Evolutionary conservation across 257 asterid genomes (phyloP).

Genomic region (Mentha longifolia): DNA sequence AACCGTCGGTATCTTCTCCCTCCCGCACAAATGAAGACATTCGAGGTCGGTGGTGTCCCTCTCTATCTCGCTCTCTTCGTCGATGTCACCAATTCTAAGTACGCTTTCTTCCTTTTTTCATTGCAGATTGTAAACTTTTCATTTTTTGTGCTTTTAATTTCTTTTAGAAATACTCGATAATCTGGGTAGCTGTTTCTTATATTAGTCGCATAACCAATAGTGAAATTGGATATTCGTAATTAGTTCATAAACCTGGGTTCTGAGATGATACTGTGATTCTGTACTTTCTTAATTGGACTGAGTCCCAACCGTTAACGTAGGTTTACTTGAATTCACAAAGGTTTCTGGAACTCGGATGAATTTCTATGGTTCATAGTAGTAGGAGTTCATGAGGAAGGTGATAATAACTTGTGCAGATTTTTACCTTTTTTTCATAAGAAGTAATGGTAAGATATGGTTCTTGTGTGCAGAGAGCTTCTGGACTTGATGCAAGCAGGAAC

Average conservation of each 20-base stretch:
- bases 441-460: not conserved
- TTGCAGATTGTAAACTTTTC: not conserved
- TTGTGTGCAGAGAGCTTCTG: conserved; percentile 66
- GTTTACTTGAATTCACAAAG: not conserved
- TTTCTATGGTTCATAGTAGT: not conserved
- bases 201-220: not conserved
- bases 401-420: not conserved
- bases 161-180: not conserved
- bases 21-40: conserved; percentile 62
- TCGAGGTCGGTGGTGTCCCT: conserved; percentile 61
- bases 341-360: not conserved
- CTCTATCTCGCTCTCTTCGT: conserved; percentile 78
- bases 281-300: not conserved
- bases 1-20: not conserved
- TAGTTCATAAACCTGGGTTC: not conserved
- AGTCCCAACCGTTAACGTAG: conserved; percentile 2
- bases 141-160: not conserved
- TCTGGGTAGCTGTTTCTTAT: not conserved
- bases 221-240: not conserved
- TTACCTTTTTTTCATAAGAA: not conserved
- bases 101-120: conserved; percentile 21
- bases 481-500: conserved; percentile 82
- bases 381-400: not conserved
- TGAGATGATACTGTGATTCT: not conserved
- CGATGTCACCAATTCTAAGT: conserved; percentile 91